Base-by-base conservation (phyloP, 441 rosid species). In the Geranium incanum region DNA sequence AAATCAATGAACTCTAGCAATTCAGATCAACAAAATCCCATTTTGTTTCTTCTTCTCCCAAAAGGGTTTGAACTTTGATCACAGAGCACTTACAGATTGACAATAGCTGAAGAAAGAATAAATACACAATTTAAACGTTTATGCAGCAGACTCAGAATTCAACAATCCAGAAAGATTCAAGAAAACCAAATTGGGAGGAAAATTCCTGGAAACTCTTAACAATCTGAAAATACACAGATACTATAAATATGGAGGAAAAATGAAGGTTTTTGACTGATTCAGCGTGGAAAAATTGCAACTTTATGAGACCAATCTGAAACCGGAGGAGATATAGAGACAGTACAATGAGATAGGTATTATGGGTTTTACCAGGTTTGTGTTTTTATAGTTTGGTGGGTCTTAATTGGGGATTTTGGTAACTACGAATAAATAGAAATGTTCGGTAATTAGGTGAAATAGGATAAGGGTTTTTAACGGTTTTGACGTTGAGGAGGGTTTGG, bases 241-340 rank as follows among this genome's bases (percentile, higher is more conserved):
- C 57, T 15, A 48, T 48, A 7, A 13, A 12, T 15, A 48, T 48
- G n/a, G 3, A 48, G 57, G 12, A 8, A 13, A 45, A 45, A 8
- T 9, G 11, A 13, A 48, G 9, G 57, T 48, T 48, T 48, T 48
- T 48, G 57, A 48, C 57, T 3, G n/a, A 4, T 48, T 48, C 57
- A 48, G 57, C 57, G 57, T 48, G 57, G 57, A 48, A 48, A 38
- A 48, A 48, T 48, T 48, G 57, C 16, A 12, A 48, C 57, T 48
- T 48, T 48, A 12, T 48, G 57, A 28, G 33, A 28, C 33, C 33
- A 28, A 28, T 28, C 33, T 48, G 57, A 15, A 13, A 43, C 13
- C 13, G 4, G n/a, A 5, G 5, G 41, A 12, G 15, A 6, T 48
- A 48, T 48, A 7, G 13, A 48, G 13, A 15, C 8, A 38, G 33